Conservation (phyloP, 2,329 filamentous ascomycete species). For the Botryotinia narcissicola region DNA sequence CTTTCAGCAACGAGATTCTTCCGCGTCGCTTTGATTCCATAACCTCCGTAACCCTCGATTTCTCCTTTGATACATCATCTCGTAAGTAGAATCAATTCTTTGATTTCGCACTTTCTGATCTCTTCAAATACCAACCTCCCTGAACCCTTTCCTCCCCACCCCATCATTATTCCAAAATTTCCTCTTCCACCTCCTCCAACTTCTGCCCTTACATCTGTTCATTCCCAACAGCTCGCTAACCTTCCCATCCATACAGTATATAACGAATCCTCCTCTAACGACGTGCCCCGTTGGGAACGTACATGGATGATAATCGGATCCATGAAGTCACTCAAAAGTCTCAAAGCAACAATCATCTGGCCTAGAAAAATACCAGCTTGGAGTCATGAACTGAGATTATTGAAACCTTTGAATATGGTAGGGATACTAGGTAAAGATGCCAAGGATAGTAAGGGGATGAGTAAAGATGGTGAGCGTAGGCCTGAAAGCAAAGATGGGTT, state of each 20-base stretch:
- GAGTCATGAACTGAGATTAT: constrained; percentile 23
- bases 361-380: constrained; percentile 19
- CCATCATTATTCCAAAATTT: neutral
- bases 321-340: constrained; percentile 24
- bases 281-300: constrained; percentile 28
- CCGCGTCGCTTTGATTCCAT: constrained; percentile 32
- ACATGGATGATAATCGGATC: constrained; percentile 29
- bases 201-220: neutral
- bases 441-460: neutral
- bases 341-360: constrained; percentile 27
- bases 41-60: constrained; percentile 25
- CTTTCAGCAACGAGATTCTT: constrained; percentile 27
- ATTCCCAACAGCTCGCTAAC: neutral
- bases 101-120: neutral
- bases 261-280: constrained; percentile 22
- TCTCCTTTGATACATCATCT: constrained; percentile 24
- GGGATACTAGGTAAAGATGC: constrained; percentile 9
- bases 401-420: constrained; percentile 27
- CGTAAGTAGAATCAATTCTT: neutral
- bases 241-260: neutral
- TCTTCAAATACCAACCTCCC: neutral
- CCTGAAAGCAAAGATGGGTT: neutral
- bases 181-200: neutral
- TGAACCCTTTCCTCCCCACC: neutral
- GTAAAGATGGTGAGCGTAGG: neutral